Evolutionary conservation across 2,329 filamentous ascomycete species (phyloP).

Genomic region (Monilinia aucupariae): DNA sequence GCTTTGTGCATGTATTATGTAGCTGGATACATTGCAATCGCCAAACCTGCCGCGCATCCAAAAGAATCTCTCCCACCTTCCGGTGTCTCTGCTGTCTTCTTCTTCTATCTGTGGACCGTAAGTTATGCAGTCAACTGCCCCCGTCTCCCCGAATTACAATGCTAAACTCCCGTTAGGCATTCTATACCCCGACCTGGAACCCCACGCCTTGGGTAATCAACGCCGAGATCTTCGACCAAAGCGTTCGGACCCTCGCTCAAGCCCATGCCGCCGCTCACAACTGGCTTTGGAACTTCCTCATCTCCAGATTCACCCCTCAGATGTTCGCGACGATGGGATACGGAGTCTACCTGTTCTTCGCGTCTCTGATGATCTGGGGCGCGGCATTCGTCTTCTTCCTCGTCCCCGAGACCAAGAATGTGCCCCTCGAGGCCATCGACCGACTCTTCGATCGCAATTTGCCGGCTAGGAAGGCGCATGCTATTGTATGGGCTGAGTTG

Average conservation of each 20-base stretch:
- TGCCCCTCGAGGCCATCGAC: conserved; percentile 62
- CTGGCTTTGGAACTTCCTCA: conserved; percentile 63
- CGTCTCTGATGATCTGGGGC: conserved; percentile 53
- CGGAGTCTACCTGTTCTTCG: conserved; percentile 66
- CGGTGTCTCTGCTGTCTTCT: conserved; percentile 59
- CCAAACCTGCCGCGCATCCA: conserved; percentile 19
- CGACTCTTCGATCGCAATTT: conserved; percentile 46
- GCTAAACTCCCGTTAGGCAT: conserved; percentile 18
- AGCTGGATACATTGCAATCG: conserved; percentile 26
- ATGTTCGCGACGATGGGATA: conserved; percentile 55
- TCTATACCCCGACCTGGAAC: conserved; percentile 30
- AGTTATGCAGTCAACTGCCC: neutral
- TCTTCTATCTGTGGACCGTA: conserved; percentile 69
- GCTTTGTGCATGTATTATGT: conserved; percentile 26
- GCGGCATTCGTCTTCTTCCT: conserved; percentile 56
- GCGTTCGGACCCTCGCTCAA: conserved; percentile 40
- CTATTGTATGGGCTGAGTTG: conserved; percentile 29
- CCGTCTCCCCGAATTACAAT: no score
- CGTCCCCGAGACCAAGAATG: conserved; percentile 60
- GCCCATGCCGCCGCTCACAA: conserved; percentile 63
- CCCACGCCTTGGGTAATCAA: conserved; percentile 29
- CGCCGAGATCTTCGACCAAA: conserved; percentile 29
- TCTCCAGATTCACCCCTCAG: conserved; percentile 60
- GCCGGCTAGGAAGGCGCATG: conserved; percentile 26
- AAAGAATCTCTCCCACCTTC: conserved; percentile 11